Conservation (phyloP, 23 red algal genomes). For the Gracilaria domingensis region DNA sequence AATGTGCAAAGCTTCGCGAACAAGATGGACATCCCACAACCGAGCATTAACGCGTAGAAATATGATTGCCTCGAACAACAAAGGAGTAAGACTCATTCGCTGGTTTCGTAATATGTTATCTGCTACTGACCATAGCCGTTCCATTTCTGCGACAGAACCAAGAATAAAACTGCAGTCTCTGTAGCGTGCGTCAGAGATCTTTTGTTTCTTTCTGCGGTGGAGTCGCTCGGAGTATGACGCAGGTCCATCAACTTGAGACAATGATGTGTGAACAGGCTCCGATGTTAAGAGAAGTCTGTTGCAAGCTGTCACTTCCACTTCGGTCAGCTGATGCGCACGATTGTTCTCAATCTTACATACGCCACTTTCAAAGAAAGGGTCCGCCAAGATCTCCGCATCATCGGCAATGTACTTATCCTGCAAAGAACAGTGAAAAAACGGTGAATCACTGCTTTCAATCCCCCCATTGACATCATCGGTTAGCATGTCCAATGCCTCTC, state of each 20-base stretch:
- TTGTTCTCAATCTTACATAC: conserved; percentile 5
- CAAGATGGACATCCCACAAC: background rate
- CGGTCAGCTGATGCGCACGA: background rate
- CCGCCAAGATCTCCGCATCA: background rate
- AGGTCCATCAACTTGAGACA: too few relatives aligned
- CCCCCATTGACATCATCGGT: background rate
- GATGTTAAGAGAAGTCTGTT: background rate
- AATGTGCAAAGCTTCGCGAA: background rate
- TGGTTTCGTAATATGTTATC: background rate
- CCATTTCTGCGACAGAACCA: background rate
- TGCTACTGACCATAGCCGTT: background rate
- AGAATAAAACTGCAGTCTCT: background rate
- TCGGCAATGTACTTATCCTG: background rate
- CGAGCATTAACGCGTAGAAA: background rate
- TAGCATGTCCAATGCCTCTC: background rate
- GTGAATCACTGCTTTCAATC: background rate
- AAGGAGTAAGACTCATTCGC: background rate
- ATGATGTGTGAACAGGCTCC: background rate
- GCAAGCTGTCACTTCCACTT: background rate
- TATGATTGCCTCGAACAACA: background rate
- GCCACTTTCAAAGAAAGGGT: background rate
- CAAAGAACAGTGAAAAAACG: background rate
- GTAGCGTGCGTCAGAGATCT: background rate
- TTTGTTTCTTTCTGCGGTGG: too few relatives aligned
- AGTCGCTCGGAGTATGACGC: too few relatives aligned